phyloP scores from a whole-genome alignment of 768 basidiomycete genomes.

The Kwoniella sp. region DNA sequence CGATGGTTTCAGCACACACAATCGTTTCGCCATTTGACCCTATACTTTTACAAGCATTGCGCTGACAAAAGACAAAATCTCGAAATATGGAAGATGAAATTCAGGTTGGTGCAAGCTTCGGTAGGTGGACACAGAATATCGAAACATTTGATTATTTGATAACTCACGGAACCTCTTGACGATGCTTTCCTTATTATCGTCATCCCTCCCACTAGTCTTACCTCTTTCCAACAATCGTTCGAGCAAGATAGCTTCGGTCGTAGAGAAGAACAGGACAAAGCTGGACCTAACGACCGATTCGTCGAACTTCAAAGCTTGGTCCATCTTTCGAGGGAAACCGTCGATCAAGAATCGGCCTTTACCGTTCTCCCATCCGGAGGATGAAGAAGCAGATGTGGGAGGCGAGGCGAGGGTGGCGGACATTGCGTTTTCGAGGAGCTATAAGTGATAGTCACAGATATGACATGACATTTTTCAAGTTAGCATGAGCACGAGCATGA shows the following conservation, averaged over 20 bases:
- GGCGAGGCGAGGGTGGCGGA: constrained; percentile 60
- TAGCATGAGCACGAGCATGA: constrained; percentile 6
- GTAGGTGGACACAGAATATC: too few species aligned
- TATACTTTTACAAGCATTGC: too few species aligned
- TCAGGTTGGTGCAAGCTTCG: too few species aligned
- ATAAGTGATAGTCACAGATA: neutral
- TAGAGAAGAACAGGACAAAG: constrained; percentile 80
- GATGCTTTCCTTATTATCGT: constrained; percentile 93
- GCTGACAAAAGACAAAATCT: too few species aligned
- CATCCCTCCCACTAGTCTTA: constrained; percentile 91
- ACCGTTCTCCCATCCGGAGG: constrained; percentile 67
- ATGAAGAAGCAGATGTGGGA: constrained; percentile 27
- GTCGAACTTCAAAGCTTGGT: constrained; percentile 91
- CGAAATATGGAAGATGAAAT: too few species aligned
- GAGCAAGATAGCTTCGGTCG: constrained; percentile 84
- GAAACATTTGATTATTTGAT: too few species aligned
- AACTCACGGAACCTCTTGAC: constrained; percentile 92
- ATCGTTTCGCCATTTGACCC: too few species aligned
- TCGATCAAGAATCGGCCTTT: constrained; percentile 89
- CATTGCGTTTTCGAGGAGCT: constrained; percentile 94
- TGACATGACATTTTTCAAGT: too few species aligned
- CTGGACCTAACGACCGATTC: constrained; percentile 77
- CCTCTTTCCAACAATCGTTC: constrained; percentile 81
- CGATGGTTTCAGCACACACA: too few species aligned
- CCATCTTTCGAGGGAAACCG: constrained; percentile 98